A percentile compares a stretch with the other conserved stretches of the same genome.
Conservation (phyloP, 306 rosid species). For the Castanopsis chinensis region DNA sequence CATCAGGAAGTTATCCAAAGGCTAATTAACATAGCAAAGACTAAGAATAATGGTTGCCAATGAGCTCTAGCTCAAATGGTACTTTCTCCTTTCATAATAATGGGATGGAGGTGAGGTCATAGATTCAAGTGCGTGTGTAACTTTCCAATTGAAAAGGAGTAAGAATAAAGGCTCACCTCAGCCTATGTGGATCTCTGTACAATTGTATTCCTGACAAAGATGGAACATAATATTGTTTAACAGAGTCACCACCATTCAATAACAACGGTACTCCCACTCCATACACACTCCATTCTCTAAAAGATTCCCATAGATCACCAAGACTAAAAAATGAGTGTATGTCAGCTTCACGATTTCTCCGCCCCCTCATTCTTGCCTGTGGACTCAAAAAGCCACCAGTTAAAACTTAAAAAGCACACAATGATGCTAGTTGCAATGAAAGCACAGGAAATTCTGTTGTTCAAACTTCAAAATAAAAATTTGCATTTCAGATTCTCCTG, state of each 20-base stretch:
- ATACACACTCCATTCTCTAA: constrained; percentile 56
- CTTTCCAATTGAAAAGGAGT: not conserved
- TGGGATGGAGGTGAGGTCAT: not conserved
- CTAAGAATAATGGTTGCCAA: not conserved
- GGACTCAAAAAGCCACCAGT: constrained; percentile 22
- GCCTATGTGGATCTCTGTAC: constrained; percentile 31
- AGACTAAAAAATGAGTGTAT: constrained; percentile 36
- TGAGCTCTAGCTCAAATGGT: too few species aligned
- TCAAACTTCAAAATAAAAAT: not conserved
- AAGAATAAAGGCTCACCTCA: constrained; percentile 26
- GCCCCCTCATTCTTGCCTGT: constrained; percentile 32
- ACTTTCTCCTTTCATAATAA: too few species aligned
- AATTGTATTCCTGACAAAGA: constrained; percentile 56
- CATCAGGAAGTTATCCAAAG: not conserved
- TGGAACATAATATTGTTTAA: constrained; percentile 53
- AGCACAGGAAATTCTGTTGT: not conserved
- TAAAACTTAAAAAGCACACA: constrained; percentile 18
- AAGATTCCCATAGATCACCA: constrained; percentile 53
- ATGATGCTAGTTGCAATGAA: not conserved
- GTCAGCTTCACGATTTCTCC: constrained; percentile 17
- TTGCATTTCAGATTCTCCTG: not conserved
- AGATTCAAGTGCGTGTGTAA: not conserved
- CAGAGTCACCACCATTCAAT: constrained; percentile 24
- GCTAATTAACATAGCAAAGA: not conserved
- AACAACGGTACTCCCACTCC: constrained; percentile 55